Percentiles rank a stretch among this genome's conserved stretches.
These are phyloP conservation scores for Miamiensis avidus DNA, from an alignment of 169 alveolate genomes.

Conservation along the genomic window DNA sequence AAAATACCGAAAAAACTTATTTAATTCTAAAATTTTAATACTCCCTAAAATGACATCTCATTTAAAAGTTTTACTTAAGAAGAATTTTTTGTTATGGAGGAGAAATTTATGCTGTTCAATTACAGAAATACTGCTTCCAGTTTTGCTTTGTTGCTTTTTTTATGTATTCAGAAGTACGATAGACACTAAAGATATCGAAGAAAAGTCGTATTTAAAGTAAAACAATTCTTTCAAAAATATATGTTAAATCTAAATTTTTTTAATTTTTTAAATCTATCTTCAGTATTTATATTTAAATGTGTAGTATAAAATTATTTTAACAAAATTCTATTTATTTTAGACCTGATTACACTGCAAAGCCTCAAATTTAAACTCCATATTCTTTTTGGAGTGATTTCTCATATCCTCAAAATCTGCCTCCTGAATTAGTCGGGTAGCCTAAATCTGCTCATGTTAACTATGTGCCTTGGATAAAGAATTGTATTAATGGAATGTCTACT, in stretches of 20 bases:
- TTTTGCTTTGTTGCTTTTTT: neutral
- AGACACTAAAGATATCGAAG: neutral
- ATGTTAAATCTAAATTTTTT: neutral
- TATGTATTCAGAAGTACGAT: neutral
- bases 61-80: slow-evolving; percentile 2
- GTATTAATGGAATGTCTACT: no score
- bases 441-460: no score
- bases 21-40: no score
- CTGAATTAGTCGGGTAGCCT: no score
- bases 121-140: neutral
- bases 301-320: neutral
- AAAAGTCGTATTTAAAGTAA: neutral
- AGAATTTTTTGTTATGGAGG: slow-evolving; percentile 1
- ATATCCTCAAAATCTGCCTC: no score
- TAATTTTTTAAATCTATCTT: neutral
- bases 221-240: neutral
- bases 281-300: neutral
- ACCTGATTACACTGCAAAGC: no score
- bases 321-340: neutral
- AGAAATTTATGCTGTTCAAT: neutral
- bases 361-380: no score
- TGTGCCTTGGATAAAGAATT: no score
- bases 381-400: no score
- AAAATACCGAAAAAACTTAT: no score
- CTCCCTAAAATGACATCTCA: neutral